Base-by-base conservation (phyloP, 2,329 filamentous ascomycete genomes). In the Fusarium piperis region DNA sequence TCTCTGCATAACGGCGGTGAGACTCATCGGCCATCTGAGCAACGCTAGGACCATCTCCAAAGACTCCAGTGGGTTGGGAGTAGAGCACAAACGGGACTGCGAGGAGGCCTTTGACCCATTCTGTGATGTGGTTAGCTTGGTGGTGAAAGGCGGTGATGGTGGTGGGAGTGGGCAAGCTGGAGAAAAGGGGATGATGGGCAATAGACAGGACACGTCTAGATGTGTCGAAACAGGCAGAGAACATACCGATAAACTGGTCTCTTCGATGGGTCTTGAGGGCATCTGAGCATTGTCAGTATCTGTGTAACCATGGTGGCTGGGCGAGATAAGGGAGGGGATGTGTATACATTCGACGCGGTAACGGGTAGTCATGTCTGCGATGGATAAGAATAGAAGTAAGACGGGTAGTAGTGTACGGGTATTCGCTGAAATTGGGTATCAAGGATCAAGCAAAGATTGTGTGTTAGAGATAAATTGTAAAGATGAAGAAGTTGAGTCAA, bases 61-160 rank as follows among this genome's bases (percentile, higher is more conserved):
- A 94, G 44, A 94, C 90, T 20, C 94, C 94, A 1, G 94, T 97
- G 4, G 96, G 96, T 79, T 98, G 95, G 1, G 95, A 98, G 81
- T 97, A 94, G 60, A 99, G 89, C 39, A 99, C 95, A 79, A 99
- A 99, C 0, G 96, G 96, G 1, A 98, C 95, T 2, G 96, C 96
- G 13, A 98, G 86, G 5, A 98, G 88, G 39, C 92, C 93, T 83
- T 99, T 98, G 86, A 98, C 94, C 95, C 95, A 98, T 92, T 97
- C 94, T 90, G 76, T 68, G n/a, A 18, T 51, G n/a, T 13, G 36
- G 48, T 72, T 32, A 72, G 68, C 33, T 53, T 26, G 26, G 23
- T 35, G n/a, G n/a, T 57, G 13, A 8, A 46, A 41, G 38, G 44
- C 16, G 38, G 32, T 59, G 62, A 57, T 38, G 57, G 32, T 39